phyloP scores from a whole-genome alignment of 176 grass and related monocot species.

The Luzula sylvatica region DNA sequence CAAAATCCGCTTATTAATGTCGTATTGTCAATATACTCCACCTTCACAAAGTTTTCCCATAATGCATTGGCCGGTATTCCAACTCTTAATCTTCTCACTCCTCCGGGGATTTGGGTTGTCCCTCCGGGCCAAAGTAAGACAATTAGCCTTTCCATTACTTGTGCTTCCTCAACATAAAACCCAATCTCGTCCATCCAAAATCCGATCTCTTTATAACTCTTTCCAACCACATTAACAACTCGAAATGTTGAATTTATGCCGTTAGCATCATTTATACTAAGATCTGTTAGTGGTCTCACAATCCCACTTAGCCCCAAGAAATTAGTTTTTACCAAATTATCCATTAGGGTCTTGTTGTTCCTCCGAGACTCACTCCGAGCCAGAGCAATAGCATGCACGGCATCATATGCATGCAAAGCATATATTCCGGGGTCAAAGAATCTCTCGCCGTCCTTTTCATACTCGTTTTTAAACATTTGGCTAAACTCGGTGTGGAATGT shows the following conservation, averaged over 20 bases:
- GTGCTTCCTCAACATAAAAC: not conserved
- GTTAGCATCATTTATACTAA: not conserved
- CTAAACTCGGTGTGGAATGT: constrained; percentile 6
- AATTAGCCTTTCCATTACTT: not conserved
- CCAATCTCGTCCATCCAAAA: constrained; percentile 15
- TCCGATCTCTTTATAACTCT: constrained; percentile 18
- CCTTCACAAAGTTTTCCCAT: constrained; percentile 11
- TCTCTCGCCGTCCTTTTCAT: not conserved
- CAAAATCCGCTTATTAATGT: constrained; percentile 12
- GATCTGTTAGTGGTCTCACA: not conserved
- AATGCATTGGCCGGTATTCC: constrained; percentile 8
- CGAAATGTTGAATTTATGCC: not conserved
- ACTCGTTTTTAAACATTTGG: not conserved
- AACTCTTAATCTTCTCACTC: constrained; percentile 7
- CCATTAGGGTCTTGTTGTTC: not conserved
- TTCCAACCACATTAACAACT: constrained; percentile 19
- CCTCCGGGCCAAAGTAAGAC: constrained; percentile 18
- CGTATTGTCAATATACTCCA: constrained; percentile 1
- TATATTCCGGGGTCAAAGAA: not conserved
- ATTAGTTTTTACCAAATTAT: not conserved
- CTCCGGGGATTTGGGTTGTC: constrained; percentile 3
- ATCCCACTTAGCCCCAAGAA: constrained; percentile 13
- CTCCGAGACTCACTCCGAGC: not conserved
- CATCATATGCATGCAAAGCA: constrained; percentile 17
- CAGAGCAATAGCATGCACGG: not conserved